Percentiles rank a stretch among this genome's conserved stretches.
These are phyloP conservation scores for Colletotrichum horii DNA, from an alignment of 2,329 filamentous ascomycete species.

Conservation along the genomic window DNA sequence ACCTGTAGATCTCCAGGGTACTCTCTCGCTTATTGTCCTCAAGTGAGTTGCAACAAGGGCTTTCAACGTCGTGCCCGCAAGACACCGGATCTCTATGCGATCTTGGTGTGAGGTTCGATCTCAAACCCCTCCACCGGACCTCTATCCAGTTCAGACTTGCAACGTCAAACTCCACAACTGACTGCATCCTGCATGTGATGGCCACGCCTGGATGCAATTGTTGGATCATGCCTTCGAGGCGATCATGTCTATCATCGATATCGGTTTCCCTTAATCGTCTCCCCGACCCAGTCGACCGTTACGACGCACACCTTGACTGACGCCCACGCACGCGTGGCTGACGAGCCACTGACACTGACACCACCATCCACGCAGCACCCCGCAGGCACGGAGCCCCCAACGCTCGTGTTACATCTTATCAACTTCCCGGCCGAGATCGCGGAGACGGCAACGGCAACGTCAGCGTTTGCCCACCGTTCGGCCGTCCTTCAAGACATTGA, in stretches of 20 bases:
- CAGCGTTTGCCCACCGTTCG: slow-evolving; percentile 11
- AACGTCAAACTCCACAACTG: neutral
- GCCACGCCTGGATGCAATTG: neutral
- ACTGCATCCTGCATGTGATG: neutral
- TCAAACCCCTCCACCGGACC: neutral
- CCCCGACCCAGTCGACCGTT: neutral
- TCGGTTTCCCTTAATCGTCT: neutral
- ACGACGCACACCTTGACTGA: neutral
- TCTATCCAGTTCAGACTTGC: neutral
- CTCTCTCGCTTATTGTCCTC: neutral
- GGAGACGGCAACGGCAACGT: slow-evolving; percentile 11
- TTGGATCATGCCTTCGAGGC: neutral
- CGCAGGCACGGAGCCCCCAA: slow-evolving; percentile 5
- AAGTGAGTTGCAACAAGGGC: neutral
- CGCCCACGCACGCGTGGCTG: neutral
- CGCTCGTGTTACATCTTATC: slow-evolving; percentile 1
- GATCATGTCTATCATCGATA: neutral
- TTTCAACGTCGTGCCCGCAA: neutral
- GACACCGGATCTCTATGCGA: slow-evolving; percentile 1
- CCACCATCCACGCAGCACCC: neutral
- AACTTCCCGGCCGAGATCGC: slow-evolving; percentile 16
- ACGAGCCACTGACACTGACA: neutral
- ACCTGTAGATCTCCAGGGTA: neutral
- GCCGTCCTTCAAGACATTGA: neutral
- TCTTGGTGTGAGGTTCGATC: neutral